These are phyloP conservation scores for Stagonosporopsis rhizophila DNA, from an alignment of 2,329 filamentous ascomycete genomes.

Conservation along the genomic window DNA sequence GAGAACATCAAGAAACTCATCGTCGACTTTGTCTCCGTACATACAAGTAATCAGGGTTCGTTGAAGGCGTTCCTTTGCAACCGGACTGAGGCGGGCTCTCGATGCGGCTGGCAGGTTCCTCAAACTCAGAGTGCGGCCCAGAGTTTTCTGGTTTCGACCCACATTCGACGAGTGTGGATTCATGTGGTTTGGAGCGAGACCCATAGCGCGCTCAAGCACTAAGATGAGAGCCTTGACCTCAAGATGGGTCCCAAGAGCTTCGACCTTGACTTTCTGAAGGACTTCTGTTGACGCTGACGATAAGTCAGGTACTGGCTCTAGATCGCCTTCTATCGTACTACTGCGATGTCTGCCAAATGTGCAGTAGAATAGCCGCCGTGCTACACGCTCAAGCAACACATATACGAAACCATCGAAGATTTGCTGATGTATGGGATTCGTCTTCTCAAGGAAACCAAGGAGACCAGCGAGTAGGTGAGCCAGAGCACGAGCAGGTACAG, in stretches of 20 bases:
- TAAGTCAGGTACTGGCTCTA: slow-evolving; percentile 23
- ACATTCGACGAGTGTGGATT: slow-evolving; percentile 25
- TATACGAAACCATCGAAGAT: slow-evolving; percentile 56
- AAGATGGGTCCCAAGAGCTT: slow-evolving; percentile 34
- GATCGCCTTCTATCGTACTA: slow-evolving; percentile 37
- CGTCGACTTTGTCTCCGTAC: slow-evolving; percentile 48
- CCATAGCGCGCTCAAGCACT: slow-evolving; percentile 51
- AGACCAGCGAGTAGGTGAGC: slow-evolving; percentile 48
- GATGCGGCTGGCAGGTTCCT: slow-evolving; percentile 33
- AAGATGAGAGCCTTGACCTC: slow-evolving; percentile 53
- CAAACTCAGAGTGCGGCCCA: slow-evolving; percentile 35
- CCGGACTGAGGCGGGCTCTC: slow-evolving; percentile 43
- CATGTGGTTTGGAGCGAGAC: slow-evolving; percentile 48
- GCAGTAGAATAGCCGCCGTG: slow-evolving; percentile 48
- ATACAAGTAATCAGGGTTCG: slow-evolving; percentile 54
- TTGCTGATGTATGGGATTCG: slow-evolving; percentile 44
- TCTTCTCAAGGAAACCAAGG: slow-evolving; percentile 47
- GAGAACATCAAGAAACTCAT: slow-evolving; percentile 53
- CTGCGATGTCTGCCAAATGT: slow-evolving; percentile 48
- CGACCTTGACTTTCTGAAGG: slow-evolving; percentile 23
- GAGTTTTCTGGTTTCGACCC: slow-evolving; percentile 5
- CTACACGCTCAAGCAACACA: slow-evolving; percentile 50
- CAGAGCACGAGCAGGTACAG: slow-evolving; percentile 32
- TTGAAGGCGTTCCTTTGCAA: slow-evolving; percentile 54
- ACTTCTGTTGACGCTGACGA: slow-evolving; percentile 8